These are phyloP conservation scores for Fusarium stilboides DNA, from an alignment of 2,329 filamentous ascomycete species.

Conservation along the genomic window DNA sequence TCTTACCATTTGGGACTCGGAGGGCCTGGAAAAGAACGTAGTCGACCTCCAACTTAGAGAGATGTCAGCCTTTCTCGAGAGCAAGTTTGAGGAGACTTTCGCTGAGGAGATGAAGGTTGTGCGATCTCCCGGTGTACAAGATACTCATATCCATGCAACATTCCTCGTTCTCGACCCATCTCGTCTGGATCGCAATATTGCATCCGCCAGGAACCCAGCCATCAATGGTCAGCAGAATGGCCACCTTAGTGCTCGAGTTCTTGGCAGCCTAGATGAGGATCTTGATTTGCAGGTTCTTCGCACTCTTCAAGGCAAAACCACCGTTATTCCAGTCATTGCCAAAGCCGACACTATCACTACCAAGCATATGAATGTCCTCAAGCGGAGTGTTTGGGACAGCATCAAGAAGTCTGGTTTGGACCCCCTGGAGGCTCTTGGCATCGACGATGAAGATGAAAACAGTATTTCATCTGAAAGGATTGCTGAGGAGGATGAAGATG, in stretches of 20 bases:
- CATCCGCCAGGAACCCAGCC: conserved; percentile 71
- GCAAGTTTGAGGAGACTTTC: conserved; percentile 98
- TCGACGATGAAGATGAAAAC: conserved; percentile 81
- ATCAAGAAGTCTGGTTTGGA: conserved; percentile 90
- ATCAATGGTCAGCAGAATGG: conserved; percentile 67
- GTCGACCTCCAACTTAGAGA: conserved; percentile 95
- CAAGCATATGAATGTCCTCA: conserved; percentile 92
- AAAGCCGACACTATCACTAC: conserved; percentile 98
- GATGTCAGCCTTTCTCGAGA: conserved; percentile 93
- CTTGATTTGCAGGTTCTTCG: conserved; percentile 92
- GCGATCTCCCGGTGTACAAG: conserved; percentile 90
- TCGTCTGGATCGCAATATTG: conserved; percentile 86
- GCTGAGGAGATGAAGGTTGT: conserved; percentile 98
- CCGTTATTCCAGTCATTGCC: conserved; percentile 93
- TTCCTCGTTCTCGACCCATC: conserved; percentile 93
- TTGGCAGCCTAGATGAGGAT: conserved; percentile 86
- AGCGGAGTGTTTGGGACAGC: conserved; percentile 90
- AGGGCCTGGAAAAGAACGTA: conserved; percentile 93
- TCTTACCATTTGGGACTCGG: conserved; percentile 95
- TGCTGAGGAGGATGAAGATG: conserved; percentile 69
- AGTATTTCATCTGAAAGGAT: conserved; percentile 69
- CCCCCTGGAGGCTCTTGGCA: conserved; percentile 86
- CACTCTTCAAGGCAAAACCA: conserved; percentile 91
- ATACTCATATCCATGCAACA: conserved; percentile 97
- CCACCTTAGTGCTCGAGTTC: conserved; percentile 59